Evolutionary conservation across 2,329 filamentous ascomycete species (phyloP).

Genomic region (Colletotrichum siamense): DNA sequence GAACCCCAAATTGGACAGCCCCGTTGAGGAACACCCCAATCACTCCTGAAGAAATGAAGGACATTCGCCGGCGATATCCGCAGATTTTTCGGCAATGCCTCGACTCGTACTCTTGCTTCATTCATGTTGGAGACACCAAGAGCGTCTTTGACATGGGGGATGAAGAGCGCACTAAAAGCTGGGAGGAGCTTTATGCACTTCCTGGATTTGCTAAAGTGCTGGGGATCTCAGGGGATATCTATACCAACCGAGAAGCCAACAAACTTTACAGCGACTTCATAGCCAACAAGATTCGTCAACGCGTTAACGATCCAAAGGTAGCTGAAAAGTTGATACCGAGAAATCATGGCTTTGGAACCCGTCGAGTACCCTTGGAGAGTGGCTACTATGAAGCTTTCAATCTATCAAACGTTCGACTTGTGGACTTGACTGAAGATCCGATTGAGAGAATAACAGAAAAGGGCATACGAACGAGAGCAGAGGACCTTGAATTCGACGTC

Average conservation of each 20-base stretch:
- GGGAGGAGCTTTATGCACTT: constrained; percentile 35
- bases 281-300: constrained; percentile 38
- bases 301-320: constrained; percentile 38
- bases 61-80: neutral
- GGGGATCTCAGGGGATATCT: constrained; percentile 28
- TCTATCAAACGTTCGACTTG: constrained; percentile 48
- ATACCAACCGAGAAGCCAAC: constrained; percentile 32
- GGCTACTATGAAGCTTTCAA: constrained; percentile 57
- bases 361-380: constrained; percentile 48
- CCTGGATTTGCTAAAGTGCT: constrained; percentile 42
- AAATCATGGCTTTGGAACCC: constrained; percentile 24
- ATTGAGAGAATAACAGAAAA: constrained; percentile 41
- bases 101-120: constrained; percentile 31
- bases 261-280: constrained; percentile 31
- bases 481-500: constrained; percentile 37
- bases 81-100: constrained; percentile 21
- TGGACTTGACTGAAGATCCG: constrained; percentile 47
- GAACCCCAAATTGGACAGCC: constrained; percentile 48
- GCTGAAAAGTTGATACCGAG: constrained; percentile 40
- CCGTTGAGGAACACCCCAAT: constrained; percentile 31
- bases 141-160: constrained; percentile 28
- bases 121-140: constrained; percentile 31
- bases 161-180: constrained; percentile 29
- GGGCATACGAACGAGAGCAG: constrained; percentile 39
- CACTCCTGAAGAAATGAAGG: constrained; percentile 11